Base-by-base conservation (phyloP, 1,139 yeast species). In the Candida tetrigidarum region DNA sequence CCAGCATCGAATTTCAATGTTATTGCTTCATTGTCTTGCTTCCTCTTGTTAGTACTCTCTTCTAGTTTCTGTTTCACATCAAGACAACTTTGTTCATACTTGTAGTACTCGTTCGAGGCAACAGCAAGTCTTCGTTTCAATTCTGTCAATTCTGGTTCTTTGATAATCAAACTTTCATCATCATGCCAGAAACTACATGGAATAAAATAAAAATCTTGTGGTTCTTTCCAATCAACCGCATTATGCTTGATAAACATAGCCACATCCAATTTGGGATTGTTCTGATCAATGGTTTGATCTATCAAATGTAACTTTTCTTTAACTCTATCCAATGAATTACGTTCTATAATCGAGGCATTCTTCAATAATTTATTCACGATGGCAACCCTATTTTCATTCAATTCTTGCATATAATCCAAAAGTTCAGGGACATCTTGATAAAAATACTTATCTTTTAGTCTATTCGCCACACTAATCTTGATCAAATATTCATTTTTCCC, bases 131-230 rank as follows among this genome's bases (percentile, higher is more conserved):
- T 69, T 48, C 78, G 77, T 58, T 86, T 84, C 59, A 93, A 71
- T 42, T 77, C 81, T 14, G 83, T 76, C 52, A 90, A 71, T 55
- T 90, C 93, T 1, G 78, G 78, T 34, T 80, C 84, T 15, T 78
- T 76, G 2, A 81, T 77, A 12, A 84, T 72, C 69, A 93, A 81
- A 39, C 80, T 73, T 52, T 91, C 96, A 63, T 93, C 97, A 59
- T 93, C 99, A 64, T 92, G 98, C 99, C 99, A 95, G 41, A 95
- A 86, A 27, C 92, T 84, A 33, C 96, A 84, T 1, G 98, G 97
- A 53, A 89, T 80, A 58, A 86, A 95, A 53, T 81, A 78, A 60
- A 86, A 89, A 64, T 93, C 98, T 5, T 71, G 71, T 0, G 98
- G 99, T 57, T 91, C 98, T 39, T 74, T 73, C 97, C 97, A 93